These are phyloP conservation scores for Pulchroboletus neoregius DNA, from an alignment of 1,284 basidiomycete genomes.

Conservation along the genomic window DNA sequence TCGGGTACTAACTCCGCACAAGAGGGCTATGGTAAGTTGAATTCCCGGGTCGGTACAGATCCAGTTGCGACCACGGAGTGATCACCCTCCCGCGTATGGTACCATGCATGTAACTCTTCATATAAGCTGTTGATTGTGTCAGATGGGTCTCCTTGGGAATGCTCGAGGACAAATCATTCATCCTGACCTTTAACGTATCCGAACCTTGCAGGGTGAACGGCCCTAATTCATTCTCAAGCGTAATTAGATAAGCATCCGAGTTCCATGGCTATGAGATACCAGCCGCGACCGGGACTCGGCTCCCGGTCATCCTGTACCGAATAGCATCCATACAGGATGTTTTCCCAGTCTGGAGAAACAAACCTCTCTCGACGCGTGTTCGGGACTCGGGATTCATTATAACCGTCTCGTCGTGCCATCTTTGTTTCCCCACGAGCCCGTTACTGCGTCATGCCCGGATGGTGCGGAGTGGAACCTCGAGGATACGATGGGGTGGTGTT, in stretches of 20 bases:
- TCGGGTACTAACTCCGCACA: conserved; percentile 35
- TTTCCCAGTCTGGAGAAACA: background rate
- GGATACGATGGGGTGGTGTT: conserved; percentile 2
- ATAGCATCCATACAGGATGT: conserved; percentile 13
- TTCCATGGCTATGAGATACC: conserved; percentile 18
- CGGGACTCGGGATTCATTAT: conserved; percentile 21
- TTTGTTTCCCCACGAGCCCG: conserved; percentile 7
- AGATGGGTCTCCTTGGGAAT: conserved; percentile 15
- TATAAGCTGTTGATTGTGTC: conserved; percentile 17
- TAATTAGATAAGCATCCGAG: conserved; percentile 33
- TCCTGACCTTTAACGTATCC: conserved; percentile 23
- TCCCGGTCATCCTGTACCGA: conserved; percentile 12
- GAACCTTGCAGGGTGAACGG: conserved; percentile 13
- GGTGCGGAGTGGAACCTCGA: background rate
- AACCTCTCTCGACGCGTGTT: background rate
- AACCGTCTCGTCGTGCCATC: conserved; percentile 14
- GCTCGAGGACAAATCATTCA: conserved; percentile 15
- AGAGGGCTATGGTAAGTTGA: conserved; percentile 19
- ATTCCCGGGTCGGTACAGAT: conserved; percentile 25
- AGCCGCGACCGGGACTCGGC: conserved; percentile 15
- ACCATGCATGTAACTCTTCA: conserved; percentile 4
- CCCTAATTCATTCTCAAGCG: conserved; percentile 18
- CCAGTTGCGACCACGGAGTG: conserved; percentile 26
- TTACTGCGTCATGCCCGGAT: conserved; percentile 8
- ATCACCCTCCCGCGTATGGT: conserved; percentile 13